Conservation (phyloP, 108 stramenopile species). For the Skeletonema potamos region DNA sequence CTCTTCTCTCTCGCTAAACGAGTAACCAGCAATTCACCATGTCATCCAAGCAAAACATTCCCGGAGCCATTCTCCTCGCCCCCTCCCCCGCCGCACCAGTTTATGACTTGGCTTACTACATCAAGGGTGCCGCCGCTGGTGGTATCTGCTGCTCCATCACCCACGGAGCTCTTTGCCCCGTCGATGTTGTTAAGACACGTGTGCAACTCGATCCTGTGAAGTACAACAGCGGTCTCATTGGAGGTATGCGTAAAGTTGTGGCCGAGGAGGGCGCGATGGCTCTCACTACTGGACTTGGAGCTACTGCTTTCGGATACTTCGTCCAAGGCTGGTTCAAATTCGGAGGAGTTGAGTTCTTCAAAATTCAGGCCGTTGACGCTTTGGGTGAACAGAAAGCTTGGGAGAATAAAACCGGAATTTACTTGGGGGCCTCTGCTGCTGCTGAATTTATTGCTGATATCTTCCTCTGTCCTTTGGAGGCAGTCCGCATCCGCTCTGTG, state of each 20-base stretch:
- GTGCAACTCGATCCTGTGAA: conserved; percentile 92
- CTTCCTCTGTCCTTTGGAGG: conserved; percentile 98
- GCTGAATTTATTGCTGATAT: conserved; percentile 98
- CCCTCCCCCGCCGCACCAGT: conserved; percentile 62
- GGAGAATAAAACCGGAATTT: conserved; percentile 93
- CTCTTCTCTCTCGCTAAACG: neutral
- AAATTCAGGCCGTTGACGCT: conserved; percentile 82
- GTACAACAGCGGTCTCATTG: conserved; percentile 94
- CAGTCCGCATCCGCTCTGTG: conserved; percentile 96
- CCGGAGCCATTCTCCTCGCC: conserved; percentile 74
- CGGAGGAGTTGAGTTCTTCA: conserved; percentile 98
- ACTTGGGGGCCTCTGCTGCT: conserved; percentile 88
- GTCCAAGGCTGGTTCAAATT: conserved; percentile 99
- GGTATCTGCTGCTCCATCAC: conserved; percentile 98
- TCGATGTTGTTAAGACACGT: conserved; percentile 97
- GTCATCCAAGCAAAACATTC: conserved; percentile 18
- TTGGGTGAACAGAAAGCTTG: conserved; percentile 94
- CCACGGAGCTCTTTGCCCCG: conserved; percentile 94
- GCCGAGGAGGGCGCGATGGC: conserved; percentile 94
- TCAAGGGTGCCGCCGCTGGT: conserved; percentile 90
- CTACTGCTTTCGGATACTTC: conserved; percentile 96
- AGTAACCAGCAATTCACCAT: conserved; percentile 10
- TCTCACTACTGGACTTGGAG: conserved; percentile 95
- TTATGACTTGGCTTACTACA: conserved; percentile 82
- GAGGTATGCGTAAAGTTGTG: conserved; percentile 88